Evolutionary conservation across 352 stramenopile species (phyloP), one percentile per base, ranked within the genome.

Genomic region (Pythium plurisporium): DNA sequence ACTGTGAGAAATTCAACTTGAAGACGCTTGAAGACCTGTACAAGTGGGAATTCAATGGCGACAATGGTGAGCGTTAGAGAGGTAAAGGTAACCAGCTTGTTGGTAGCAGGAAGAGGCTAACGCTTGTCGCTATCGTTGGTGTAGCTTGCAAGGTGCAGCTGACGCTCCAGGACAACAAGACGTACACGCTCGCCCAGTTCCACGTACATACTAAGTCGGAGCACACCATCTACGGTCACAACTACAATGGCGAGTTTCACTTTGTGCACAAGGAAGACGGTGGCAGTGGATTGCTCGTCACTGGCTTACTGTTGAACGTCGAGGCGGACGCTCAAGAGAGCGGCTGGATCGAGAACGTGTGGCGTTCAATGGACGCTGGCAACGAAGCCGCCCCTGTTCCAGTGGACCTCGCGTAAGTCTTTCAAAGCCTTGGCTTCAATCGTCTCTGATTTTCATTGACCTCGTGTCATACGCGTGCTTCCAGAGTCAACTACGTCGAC

Each of bases 21-120:
- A 78, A 76, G 55, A 81, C 72, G 10, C 75, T 86, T 33, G 73
- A 81, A 26, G 73, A 88, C 23, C 22, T 88, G 29, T 82, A 73
- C 73, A 86, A 83, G 64, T 86, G 75, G 75, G 67, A 80, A 60
- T 67, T 86, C 30, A 42, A 56, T 14, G 66, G 49, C 43, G 48
- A 78, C 25, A 72, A 62, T 17, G 55, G 78, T 86, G 43, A 53
- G 59, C 38, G 4, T 7, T 26, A 48, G 51, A 20, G 36, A 17
- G 10, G 33, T 38, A 15, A 42, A 6, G 20, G 12, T 5, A 22
- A 9, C 30, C 17, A 52, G 5, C 12, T 25, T 36, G 17, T 53
- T 45, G 4, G 33, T 25, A 20, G n/a, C 14, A 1, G 20, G 17
- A 7, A n/a, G n/a, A 48, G 30, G 17, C 42, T 53, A 8, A 46